A percentile compares a stretch with the other conserved stretches of the same genome.
Conservation (phyloP, 1,284 basidiomycete genomes). For the Clitocybe nebularis region DNA sequence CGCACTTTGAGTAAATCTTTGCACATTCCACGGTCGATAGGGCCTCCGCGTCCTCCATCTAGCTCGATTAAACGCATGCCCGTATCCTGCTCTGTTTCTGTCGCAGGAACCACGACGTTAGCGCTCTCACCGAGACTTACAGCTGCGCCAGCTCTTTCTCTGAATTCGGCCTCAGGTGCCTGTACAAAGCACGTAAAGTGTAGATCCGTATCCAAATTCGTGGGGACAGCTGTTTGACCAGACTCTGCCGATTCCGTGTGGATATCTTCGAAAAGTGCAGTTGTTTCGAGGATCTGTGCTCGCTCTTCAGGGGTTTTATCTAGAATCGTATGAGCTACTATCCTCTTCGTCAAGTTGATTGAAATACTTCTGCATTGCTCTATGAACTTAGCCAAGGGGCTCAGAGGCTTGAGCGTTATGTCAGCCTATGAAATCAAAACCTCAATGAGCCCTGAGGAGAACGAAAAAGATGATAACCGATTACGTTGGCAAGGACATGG, state of each 20-base stretch:
- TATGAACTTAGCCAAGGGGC: slow-evolving; percentile 63
- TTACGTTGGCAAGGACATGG: slow-evolving; percentile 74
- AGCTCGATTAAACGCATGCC: slow-evolving; percentile 68
- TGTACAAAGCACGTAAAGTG: slow-evolving; percentile 86
- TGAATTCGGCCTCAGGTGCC: too few relatives aligned
- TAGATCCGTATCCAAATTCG: slow-evolving; percentile 60
- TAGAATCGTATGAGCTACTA: slow-evolving; percentile 19
- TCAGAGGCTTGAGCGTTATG: slow-evolving; percentile 49
- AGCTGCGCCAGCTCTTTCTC: too few relatives aligned
- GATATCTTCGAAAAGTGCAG: slow-evolving; percentile 71
- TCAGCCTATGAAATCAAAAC: slow-evolving; percentile 56
- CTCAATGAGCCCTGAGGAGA: too few relatives aligned
- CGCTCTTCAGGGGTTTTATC: slow-evolving; percentile 68
- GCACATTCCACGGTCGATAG: slow-evolving; percentile 74
- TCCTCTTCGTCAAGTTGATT: not conserved
- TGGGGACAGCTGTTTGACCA: slow-evolving; percentile 63
- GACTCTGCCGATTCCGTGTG: slow-evolving; percentile 66
- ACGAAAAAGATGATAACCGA: too few relatives aligned
- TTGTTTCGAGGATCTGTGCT: slow-evolving; percentile 70
- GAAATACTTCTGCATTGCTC: slow-evolving; percentile 52
- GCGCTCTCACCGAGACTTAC: too few relatives aligned
- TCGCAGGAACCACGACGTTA: too few relatives aligned
- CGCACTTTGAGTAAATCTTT: slow-evolving; percentile 59
- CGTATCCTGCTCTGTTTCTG: slow-evolving; percentile 12
- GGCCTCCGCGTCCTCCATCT: slow-evolving; percentile 73